These are phyloP conservation scores for Tephrocybe sp. DNA, from an alignment of 768 basidiomycete species.

Conservation along the genomic window DNA sequence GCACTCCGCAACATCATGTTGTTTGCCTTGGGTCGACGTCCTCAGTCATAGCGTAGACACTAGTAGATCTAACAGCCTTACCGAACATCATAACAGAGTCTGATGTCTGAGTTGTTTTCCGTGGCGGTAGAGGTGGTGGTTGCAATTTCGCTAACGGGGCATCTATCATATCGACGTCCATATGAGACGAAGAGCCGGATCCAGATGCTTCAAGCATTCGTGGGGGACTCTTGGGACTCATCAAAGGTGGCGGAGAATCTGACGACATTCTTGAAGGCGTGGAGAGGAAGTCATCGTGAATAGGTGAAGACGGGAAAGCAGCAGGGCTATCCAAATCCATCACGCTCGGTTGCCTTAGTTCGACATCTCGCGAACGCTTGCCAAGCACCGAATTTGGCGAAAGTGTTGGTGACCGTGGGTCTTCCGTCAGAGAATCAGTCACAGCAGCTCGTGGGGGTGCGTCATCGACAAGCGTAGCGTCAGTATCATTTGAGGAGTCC, in stretches of 20 bases:
- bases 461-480: conserved; percentile 87
- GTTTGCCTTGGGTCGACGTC: conserved; percentile 59
- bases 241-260: conserved; percentile 26
- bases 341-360: conserved; percentile 32
- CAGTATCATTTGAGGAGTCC: conserved; percentile 83
- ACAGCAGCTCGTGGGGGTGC: conserved; percentile 38
- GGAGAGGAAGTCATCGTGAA: conserved; percentile 34
- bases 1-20: conserved; percentile 98
- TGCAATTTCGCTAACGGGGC: conserved; percentile 34
- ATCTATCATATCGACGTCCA: conserved; percentile 36
- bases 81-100: conserved; percentile 92
- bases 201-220: conserved; percentile 33
- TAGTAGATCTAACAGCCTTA: conserved; percentile 30
- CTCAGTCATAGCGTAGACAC: conserved; percentile 8
- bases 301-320: conserved; percentile 31
- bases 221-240: conserved; percentile 21
- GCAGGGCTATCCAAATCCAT: conserved; percentile 60
- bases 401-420: conserved; percentile 29
- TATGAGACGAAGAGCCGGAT: conserved; percentile 24
- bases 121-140: conserved; percentile 57
- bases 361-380: conserved; percentile 60
- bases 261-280: conserved; percentile 26
- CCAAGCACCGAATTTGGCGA: conserved; percentile 62
- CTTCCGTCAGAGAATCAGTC: conserved; percentile 22
- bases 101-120: conserved; percentile 49